Base-by-base conservation (phyloP, 352 stramenopile species). In the Globisporangium sylvaticum region DNA sequence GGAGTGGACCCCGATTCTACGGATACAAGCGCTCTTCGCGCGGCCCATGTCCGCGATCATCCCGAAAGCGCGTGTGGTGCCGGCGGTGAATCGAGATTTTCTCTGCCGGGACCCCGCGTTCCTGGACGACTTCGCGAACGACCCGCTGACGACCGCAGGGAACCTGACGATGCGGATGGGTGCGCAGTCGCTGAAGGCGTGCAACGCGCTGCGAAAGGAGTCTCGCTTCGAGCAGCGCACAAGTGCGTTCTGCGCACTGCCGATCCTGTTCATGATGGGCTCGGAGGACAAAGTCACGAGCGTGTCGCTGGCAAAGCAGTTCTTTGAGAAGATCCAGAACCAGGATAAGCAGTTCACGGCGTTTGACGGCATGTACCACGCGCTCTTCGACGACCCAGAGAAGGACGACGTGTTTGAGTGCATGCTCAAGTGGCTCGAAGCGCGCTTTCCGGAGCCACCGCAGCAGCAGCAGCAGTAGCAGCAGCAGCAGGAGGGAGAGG, bases 341-440 rank as follows among this genome's bases (percentile, higher is more conserved):
- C 62, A 50, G 7, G 80, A 90, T 74, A 92, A 92, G 66, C 67
- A 80, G 29, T 75, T 90, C 53, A 80, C 78, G 62, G 52, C 80
- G 5, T 81, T 92, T 25, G 67, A 77, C 2, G 81, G 79, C 4
- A 64, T 81, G 14, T 90, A 71, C 58, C 82, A 92, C 27, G 73
- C 74, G 31, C 69, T 90, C 9, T 89, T 81, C 58, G 77, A 90
- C 37, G 83, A 92, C 62, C 77, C 75, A 1, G 79, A 90, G 64
- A 74, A 76, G 10, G 73, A 86, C 25, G 56, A 73, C 0, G 80
- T 89, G 20, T 61, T 88, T 29, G 57, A 73, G 1, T 65, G 66
- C 10, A 48, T 87, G 12, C 66, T 57, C 29, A 56, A 69, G 31
- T 92, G 84, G 84, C 74, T 91, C 10, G 58, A 82, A 34, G 42